Base-by-base conservation (phyloP, 441 rosid species). In the Adansonia gregorii region DNA sequence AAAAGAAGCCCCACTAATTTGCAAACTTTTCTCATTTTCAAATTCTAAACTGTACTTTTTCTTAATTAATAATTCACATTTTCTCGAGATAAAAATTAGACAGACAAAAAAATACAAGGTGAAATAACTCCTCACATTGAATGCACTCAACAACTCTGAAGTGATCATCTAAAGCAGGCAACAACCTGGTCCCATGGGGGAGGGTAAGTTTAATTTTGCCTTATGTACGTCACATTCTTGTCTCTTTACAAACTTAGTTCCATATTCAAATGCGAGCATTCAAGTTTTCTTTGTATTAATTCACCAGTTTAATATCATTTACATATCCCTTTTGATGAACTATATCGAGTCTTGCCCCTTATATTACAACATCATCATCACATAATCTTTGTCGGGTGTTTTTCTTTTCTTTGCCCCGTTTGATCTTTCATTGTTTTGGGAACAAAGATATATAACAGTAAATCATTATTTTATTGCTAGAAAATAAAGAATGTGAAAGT, bases 81-180 rank as follows among this genome's bases (percentile, higher is more conserved):
- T 22, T 59, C 7, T 24, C 2, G 56, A 7, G 72, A 49, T 20
- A 60, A 49, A 74, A 76, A 20, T 48, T 4, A 46, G 59, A 63
- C 66, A 59, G 68, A 65, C n/a, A 22, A 64, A 65, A n/a, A 60
- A 6, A 1, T 6, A 61, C 78, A 69, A 80, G 82, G 65, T 7
- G 84, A 79, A 79, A 63, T 87, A 82, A 87, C 83, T 86, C 55
- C 59, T 72, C n/a, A n/a, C 83, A 90, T 83, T 92, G 83, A 94
- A 90, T 90, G 92, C 90, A 77, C 78, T 77, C 86, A 92, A 84
- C 93, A 70, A 91, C 94, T 78, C 81, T 19, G 56, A 82, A 83
- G 85, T 70, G 73, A 85, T 69, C 74, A 68, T 91, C 76, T 80
- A 65, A 75, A 72, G 83, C 80, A 88, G 76, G 79, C 84, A 73